Base-by-base conservation (phyloP, 257 asterid species). In the Solanum habrochaites region DNA sequence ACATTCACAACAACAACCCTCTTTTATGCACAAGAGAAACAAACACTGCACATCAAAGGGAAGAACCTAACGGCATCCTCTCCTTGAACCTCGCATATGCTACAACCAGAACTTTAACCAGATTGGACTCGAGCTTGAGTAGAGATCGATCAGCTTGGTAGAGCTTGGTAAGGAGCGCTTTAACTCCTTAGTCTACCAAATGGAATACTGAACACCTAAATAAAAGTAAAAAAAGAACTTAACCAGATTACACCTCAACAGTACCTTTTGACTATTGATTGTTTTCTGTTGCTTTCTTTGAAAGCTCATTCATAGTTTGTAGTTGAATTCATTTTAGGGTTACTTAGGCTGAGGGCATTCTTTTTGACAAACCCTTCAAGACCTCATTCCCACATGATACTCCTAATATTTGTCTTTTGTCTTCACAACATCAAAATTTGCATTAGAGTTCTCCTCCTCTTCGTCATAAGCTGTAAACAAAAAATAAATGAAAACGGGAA, bases 281-380 rank as follows among this genome's bases (percentile, higher is more conserved):
- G 87, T 71, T 82, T 56, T 80, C 47, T 85, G 40, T 60, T 64
- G 87, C 77, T 82, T 66, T 80, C 74, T 88, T 43, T 69, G 87
- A 72, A 85, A 72, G 87, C 88, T 87, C 90, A 82, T 89, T 85
- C 80, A 89, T 81, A 83, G 91, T 92, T 90, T 18, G 85, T 69
- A 90, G 87, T 83, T 85, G 91, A 88, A 88, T 83, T 70, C 90
- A 90, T 88, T 86, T 86, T 7, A 64, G 93, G 95, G 92, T 92
- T 89, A 91, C 92, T 92, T 89, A 56, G 96, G 94, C 90, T 91
- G 90, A 89, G 96, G 95, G 94, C 92, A 89, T 88, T 88, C 89
- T 91, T 92, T 87, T 91, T 90, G 90, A 85, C 91, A 91, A 93
- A 93, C 98, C 89, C 97, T 91, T 90, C 88, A 87, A 92, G 84